Conservation (phyloP, 2,329 filamentous ascomycete species). For the Leptographium radiaticola region DNA sequence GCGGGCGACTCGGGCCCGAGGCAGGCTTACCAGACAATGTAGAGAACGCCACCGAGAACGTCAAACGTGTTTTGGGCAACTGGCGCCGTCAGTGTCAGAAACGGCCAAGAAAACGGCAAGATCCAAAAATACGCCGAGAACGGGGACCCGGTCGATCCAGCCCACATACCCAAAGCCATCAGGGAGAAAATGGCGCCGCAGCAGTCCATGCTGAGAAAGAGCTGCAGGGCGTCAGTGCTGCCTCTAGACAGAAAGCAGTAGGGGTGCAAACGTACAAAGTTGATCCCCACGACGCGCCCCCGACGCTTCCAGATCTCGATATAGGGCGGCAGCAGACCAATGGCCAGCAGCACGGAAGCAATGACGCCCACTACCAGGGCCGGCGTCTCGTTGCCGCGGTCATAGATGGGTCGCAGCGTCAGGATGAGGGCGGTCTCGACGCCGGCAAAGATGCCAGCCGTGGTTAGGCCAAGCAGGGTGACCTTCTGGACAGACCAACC, state of each 20-base stretch:
- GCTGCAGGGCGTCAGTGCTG: constrained; percentile 7
- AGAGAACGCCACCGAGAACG: constrained; percentile 44
- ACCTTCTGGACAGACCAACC: constrained; percentile 35
- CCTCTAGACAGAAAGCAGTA: not conserved
- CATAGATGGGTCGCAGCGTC: constrained; percentile 42
- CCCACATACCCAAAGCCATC: constrained; percentile 39
- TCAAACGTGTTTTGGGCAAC: constrained; percentile 50
- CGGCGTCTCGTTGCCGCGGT: constrained; percentile 37
- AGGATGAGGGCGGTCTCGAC: constrained; percentile 44
- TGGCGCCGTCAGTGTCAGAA: constrained; percentile 11
- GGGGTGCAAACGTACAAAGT: constrained; percentile 20
- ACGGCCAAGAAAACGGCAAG: not conserved
- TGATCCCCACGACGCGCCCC: constrained; percentile 48
- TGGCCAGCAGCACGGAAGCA: constrained; percentile 41
- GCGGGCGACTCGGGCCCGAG: too few species aligned
- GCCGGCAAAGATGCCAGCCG: constrained; percentile 33
- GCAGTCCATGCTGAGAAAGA: constrained; percentile 48
- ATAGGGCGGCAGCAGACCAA: constrained; percentile 47
- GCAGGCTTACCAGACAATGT: constrained; percentile 41
- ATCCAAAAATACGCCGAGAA: too few species aligned
- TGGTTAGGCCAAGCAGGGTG: constrained; percentile 23
- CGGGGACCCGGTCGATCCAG: too few species aligned
- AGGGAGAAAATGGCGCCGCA: constrained; percentile 50
- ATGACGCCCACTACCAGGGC: constrained; percentile 43
- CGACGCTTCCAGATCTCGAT: constrained; percentile 48